Conservation (phyloP, 2,329 filamentous ascomycete species). For the Sclerotinia glacialis region DNA sequence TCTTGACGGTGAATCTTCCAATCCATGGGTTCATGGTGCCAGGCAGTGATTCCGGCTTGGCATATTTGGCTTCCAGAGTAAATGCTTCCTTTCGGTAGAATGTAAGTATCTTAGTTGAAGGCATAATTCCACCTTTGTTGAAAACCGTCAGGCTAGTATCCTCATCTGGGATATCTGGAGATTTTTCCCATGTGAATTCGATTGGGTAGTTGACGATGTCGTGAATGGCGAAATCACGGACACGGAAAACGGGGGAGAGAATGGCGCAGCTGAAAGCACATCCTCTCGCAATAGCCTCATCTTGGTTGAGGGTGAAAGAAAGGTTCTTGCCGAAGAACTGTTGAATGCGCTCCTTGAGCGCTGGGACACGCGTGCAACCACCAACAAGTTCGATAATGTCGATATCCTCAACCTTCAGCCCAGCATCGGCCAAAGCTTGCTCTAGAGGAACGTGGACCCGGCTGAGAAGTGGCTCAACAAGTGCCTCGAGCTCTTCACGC, state of each 20-base stretch:
- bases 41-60: slow-evolving; percentile 79
- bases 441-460: slow-evolving; percentile 74
- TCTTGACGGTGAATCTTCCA: slow-evolving; percentile 96
- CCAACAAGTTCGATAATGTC: slow-evolving; percentile 91
- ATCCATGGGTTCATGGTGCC: slow-evolving; percentile 94
- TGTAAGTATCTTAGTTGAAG: slow-evolving; percentile 97
- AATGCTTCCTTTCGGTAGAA: slow-evolving; percentile 99
- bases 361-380: slow-evolving; percentile 88
- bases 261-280: slow-evolving; percentile 98
- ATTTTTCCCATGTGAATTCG: slow-evolving; percentile 99
- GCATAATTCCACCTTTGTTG: slow-evolving; percentile 94
- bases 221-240: slow-evolving; percentile 95
- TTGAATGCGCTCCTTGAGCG: slow-evolving; percentile 86
- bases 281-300: slow-evolving; percentile 92
- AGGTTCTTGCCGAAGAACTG: slow-evolving; percentile 89
- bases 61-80: slow-evolving; percentile 91
- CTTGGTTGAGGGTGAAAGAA: slow-evolving; percentile 96
- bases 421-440: slow-evolving; percentile 90
- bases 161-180: slow-evolving; percentile 95
- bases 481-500: slow-evolving; percentile 87
- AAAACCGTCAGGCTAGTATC: slow-evolving; percentile 97
- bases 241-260: slow-evolving; percentile 94
- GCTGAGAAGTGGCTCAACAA: slow-evolving; percentile 79
- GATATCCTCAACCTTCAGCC: slow-evolving; percentile 87
- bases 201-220: slow-evolving; percentile 98